Conservation (phyloP, 495 filamentous ascomycete genomes). For the Cladorrhinum samala region DNA sequence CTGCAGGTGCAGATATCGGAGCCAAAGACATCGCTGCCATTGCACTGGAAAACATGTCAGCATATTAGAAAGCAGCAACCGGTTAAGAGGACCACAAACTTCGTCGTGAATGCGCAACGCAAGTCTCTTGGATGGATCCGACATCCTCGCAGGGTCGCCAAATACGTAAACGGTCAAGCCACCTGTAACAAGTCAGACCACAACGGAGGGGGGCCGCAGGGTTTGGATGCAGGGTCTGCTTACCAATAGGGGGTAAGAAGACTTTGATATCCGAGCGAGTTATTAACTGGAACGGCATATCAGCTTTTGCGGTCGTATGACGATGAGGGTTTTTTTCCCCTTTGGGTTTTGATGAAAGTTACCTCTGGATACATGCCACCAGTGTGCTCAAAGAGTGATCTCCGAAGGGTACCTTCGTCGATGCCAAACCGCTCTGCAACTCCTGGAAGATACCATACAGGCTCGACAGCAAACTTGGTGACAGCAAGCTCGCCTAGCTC, state of each 20-base stretch:
- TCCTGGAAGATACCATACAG: constrained; percentile 92
- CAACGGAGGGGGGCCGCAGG: neutral
- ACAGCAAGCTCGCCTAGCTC: constrained; percentile 79
- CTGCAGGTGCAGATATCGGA: constrained; percentile 98
- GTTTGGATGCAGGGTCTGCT: too few species aligned
- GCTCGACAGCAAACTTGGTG: constrained; percentile 95
- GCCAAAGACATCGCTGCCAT: constrained; percentile 96
- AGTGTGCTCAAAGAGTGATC: constrained; percentile 88
- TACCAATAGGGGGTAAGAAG: constrained; percentile 87
- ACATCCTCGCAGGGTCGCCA: constrained; percentile 87
- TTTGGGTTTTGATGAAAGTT: constrained; percentile 10
- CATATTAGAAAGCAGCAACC: constrained; percentile 5
- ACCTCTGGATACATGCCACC: constrained; percentile 84
- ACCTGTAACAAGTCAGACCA: constrained; percentile 45
- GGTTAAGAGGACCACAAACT: constrained; percentile 24
- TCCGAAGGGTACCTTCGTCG: constrained; percentile 79
- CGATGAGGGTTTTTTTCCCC: neutral
- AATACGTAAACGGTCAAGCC: constrained; percentile 97
- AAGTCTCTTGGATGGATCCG: constrained; percentile 75
- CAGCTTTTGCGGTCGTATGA: constrained; percentile 5
- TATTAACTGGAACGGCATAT: constrained; percentile 53
- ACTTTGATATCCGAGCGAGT: constrained; percentile 91
- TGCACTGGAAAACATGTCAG: constrained; percentile 50
- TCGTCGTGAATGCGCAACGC: constrained; percentile 94
- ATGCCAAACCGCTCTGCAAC: constrained; percentile 95